Evolutionary conservation across 116 monocot species (phyloP).

Genomic region (Papilionanthe hybrid): DNA sequence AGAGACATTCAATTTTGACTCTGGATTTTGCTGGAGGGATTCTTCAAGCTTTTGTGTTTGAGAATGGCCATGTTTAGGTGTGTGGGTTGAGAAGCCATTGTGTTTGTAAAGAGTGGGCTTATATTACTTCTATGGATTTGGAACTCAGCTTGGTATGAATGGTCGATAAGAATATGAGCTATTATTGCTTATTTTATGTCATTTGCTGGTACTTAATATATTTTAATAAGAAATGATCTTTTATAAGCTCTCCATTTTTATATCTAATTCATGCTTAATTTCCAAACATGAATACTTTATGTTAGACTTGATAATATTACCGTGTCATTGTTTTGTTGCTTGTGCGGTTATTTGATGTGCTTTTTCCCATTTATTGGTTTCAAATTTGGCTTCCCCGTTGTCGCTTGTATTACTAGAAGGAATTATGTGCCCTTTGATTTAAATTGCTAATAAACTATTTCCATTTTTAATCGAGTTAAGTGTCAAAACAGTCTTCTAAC

Average conservation of each 20-base stretch:
- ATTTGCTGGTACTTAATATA: neutral
- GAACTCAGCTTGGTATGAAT: neutral
- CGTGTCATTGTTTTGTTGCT: no score
- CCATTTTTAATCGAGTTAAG: no score
- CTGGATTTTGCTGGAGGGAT: neutral
- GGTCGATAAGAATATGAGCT: neutral
- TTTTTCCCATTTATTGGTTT: no score
- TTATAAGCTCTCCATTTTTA: no score
- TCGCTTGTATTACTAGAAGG: neutral
- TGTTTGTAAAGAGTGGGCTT: neutral
- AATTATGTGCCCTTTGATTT: neutral
- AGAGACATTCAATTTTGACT: neutral
- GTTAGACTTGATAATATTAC: neutral
- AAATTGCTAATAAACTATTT: neutral
- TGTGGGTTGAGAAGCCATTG: neutral
- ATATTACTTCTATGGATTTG: neutral
- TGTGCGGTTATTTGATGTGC: no score
- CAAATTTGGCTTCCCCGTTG: neutral
- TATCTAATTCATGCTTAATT: neutral
- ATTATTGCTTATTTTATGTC: neutral
- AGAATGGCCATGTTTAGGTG: constrained; percentile 1
- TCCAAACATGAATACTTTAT: neutral
- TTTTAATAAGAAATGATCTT: no score
- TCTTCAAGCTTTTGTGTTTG: neutral
- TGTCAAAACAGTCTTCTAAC: no score